Conservation (phyloP, 805 yeast genomes). For the Lachancea quebecensis region DNA sequence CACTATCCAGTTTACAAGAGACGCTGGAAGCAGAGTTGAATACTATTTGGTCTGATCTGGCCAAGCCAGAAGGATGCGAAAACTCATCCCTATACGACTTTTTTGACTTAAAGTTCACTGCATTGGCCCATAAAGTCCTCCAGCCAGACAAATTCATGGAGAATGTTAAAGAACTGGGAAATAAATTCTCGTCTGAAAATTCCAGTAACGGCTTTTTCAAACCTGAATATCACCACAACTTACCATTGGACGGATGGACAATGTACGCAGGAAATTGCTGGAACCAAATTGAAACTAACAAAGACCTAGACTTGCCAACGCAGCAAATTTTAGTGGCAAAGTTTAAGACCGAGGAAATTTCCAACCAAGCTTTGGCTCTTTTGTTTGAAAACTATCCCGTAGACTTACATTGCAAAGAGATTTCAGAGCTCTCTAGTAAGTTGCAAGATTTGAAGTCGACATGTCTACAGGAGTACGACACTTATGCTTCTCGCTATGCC, state of each 20-base stretch:
- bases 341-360: conserved; percentile 89
- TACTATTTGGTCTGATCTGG: conserved; percentile 70
- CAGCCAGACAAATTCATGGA: conserved; percentile 62
- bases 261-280: conserved; percentile 85
- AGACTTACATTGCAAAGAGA: conserved; percentile 22
- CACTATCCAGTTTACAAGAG: conserved; percentile 59
- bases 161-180: conserved; percentile 60
- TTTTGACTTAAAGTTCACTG: conserved; percentile 76
- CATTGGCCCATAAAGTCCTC: conserved; percentile 78
- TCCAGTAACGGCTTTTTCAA: conserved; percentile 43
- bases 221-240: conserved; percentile 66
- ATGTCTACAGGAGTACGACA: conserved; percentile 52
- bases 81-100: conserved; percentile 59
- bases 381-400: conserved; percentile 36
- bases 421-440: conserved; percentile 34
- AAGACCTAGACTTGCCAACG: conserved; percentile 92
- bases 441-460: conserved; percentile 39
- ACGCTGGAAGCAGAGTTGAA: conserved; percentile 67
- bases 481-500: conserved; percentile 70
- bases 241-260: conserved; percentile 96
- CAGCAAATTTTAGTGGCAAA: conserved; percentile 93
- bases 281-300: conserved; percentile 89
- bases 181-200: conserved; percentile 39
- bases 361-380: conserved; percentile 42
- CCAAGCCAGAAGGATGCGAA: conserved; percentile 62